phyloP scores from a whole-genome alignment of 75 land plant species.

The Cunninghamia lanceolata region DNA sequence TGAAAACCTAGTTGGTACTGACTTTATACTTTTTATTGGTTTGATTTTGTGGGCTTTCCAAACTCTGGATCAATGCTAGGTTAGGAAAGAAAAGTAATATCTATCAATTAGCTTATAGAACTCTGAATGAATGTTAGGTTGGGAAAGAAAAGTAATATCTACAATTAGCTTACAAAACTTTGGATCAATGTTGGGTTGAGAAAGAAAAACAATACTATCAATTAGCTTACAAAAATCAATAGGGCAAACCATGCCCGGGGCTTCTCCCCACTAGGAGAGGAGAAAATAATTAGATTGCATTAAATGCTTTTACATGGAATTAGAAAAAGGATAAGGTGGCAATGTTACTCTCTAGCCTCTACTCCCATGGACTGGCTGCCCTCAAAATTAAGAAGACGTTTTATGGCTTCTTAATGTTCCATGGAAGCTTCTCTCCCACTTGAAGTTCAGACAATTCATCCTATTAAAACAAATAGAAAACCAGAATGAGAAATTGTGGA shows the following conservation, averaged over 20 bases:
- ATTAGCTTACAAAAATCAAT: not conserved
- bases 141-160: too few relatives aligned
- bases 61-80: too few relatives aligned
- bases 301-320: not conserved
- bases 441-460: not conserved
- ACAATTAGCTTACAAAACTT: too few relatives aligned
- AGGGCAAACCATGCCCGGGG: not conserved
- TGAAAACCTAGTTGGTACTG: too few relatives aligned
- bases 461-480: not conserved
- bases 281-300: not conserved
- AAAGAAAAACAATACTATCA: not conserved
- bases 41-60: too few relatives aligned
- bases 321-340: not conserved
- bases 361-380: not conserved
- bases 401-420: constrained; percentile 7
- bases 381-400: not conserved
- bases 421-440: constrained; percentile 8
- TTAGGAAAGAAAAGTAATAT: not conserved
- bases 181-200: not conserved
- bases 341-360: not conserved
- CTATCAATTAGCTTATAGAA: too few relatives aligned
- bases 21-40: too few relatives aligned
- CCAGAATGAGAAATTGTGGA: not conserved
- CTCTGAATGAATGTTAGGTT: too few relatives aligned
- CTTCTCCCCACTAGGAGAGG: not conserved